These are phyloP conservation scores for Rubroboletus satanas DNA, from an alignment of 768 basidiomycete genomes.

Conservation along the genomic window DNA sequence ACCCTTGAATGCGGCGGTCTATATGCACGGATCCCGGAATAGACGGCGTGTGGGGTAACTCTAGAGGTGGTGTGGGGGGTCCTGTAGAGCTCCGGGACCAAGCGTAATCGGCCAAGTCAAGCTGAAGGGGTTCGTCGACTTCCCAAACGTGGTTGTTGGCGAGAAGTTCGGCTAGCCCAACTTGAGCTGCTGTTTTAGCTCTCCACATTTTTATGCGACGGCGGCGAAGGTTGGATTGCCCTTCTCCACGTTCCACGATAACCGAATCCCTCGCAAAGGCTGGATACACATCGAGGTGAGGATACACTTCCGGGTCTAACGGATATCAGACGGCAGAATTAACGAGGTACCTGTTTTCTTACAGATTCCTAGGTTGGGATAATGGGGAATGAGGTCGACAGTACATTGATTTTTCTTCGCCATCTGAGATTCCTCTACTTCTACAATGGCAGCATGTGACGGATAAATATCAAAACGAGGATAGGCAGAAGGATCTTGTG, in stretches of 20 bases:
- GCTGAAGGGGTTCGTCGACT: conserved; percentile 35
- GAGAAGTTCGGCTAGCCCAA: conserved; percentile 17
- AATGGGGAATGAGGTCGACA: conserved; percentile 18
- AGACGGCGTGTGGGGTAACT: conserved; percentile 38
- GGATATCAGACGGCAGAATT: conserved; percentile 2
- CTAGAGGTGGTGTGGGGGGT: conserved; percentile 45
- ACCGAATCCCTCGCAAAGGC: neutral
- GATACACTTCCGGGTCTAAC: conserved; percentile 23
- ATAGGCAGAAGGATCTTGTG: conserved; percentile 39
- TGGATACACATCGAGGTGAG: conserved; percentile 20
- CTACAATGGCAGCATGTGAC: neutral
- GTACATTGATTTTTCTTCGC: neutral
- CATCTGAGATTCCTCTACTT: neutral
- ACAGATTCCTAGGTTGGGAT: conserved; percentile 39
- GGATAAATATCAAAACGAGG: conserved; percentile 43
- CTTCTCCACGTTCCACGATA: neutral
- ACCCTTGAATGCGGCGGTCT: conserved; percentile 50
- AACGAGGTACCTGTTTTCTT: conserved; percentile 5
- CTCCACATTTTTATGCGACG: conserved; percentile 19
- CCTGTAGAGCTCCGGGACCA: conserved; percentile 71
- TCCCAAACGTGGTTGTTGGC: conserved; percentile 19
- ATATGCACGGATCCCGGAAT: conserved; percentile 53
- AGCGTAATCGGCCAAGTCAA: conserved; percentile 61
- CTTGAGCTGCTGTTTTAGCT: conserved; percentile 17
- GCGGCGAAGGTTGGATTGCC: conserved; percentile 3